phyloP scores from a whole-genome alignment of 78 protist genomes.

The Dictyostelium purpureum region DNA sequence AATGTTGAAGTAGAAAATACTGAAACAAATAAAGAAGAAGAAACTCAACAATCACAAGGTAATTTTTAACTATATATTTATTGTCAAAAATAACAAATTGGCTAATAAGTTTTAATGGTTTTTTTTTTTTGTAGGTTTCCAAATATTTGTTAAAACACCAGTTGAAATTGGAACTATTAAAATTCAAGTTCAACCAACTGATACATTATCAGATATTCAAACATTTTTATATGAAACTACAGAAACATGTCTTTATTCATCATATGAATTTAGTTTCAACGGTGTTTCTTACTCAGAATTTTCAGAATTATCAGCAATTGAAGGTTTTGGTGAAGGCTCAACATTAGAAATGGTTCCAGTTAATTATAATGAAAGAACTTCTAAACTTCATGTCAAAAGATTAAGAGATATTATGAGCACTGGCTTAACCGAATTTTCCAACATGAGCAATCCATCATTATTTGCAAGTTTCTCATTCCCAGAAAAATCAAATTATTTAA shows the following conservation, averaged over 20 bases:
- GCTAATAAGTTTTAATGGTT: not conserved
- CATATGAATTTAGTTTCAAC: conserved; percentile 15
- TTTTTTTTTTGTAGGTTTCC: not conserved
- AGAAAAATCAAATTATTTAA: conserved; percentile 5
- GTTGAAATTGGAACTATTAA: conserved; percentile 56
- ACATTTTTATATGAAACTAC: conserved; percentile 66
- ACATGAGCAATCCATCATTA: conserved; percentile 4
- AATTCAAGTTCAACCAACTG: conserved; percentile 18
- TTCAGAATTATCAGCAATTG: conserved; percentile 9
- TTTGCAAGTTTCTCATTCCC: conserved; percentile 30
- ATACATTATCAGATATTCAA: conserved; percentile 60
- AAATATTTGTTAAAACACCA: conserved; percentile 44
- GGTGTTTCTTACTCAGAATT: conserved; percentile 41
- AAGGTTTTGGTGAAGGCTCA: conserved; percentile 8
- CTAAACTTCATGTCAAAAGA: conserved; percentile 69
- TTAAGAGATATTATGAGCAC: conserved; percentile 39
- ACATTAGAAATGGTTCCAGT: conserved; percentile 42
- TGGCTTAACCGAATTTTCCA: conserved; percentile 4
- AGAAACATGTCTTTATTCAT: conserved; percentile 67
- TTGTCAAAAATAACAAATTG: not conserved
- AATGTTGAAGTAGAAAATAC: not conserved
- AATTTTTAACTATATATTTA: not conserved
- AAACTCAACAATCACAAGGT: conserved; percentile 5
- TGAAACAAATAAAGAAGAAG: not conserved
- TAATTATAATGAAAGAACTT: conserved; percentile 60